Base-by-base conservation (phyloP, 2,329 filamentous ascomycete genomes). In the Colletotrichum incanum region DNA sequence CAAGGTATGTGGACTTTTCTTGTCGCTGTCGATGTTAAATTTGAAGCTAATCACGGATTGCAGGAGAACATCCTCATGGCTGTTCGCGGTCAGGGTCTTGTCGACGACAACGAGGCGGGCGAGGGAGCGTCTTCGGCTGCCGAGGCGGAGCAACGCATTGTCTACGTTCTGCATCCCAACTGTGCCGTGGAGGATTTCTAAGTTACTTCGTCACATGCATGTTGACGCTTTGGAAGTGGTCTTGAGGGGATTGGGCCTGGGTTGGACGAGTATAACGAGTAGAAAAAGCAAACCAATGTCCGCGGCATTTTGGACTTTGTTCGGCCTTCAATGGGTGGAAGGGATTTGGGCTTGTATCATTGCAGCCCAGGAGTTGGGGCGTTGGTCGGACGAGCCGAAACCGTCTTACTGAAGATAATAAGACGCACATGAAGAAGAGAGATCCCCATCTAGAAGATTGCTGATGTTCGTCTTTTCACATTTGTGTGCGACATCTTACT, bases 101-200 rank as follows among this genome's bases (percentile, higher is more conserved):
- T 84, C 45, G 87, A 85, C 18, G 86, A 76, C 20, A 80, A 78
- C 49, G 63, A 81, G 79, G 76, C 84, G 76, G 82, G 85, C 79
- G 79, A 88, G 75, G 83, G 82, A 52, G 80, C 81, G 58, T 83
- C 87, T 28, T 81, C 84, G 20, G 77, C 82, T 28, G 80, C 79
- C 14, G 84, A 84, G 75, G 86, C 47, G 37, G 49, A 52, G 18
- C 37, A 41, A n/a, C 55, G 86, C 78, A 86, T 93, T 5, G 89
- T 96, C 64, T 99, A 98, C 80, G 93, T 98, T 34, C 80, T 99
- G 76, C 96, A 99, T 84, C 96, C 96, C 71, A 98, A 98, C 84
- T 97, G 94, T 79, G 94, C 93, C 0, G 87, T 97, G 12, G 95
- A 98, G 75, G 89, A 91, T 73, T 81, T 82, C 56, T 88, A 77